Evolutionary conservation across 2,329 filamentous ascomycete genomes (phyloP), one percentile per base, ranked within the genome.

Genomic region (Alternaria ethzedia): DNA sequence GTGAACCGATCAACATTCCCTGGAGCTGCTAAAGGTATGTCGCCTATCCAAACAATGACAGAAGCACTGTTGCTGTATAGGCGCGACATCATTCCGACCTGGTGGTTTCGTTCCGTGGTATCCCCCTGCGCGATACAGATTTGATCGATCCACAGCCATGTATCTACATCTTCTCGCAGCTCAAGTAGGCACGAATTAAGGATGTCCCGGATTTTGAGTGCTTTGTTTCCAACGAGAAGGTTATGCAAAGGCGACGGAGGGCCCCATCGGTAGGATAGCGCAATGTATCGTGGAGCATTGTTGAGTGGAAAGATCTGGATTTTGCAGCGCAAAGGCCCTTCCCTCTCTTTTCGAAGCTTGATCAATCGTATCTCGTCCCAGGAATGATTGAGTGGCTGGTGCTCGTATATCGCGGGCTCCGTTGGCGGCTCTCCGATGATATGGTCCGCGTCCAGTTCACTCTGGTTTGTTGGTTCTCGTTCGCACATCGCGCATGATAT

Each of bases 1-100:
- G 9, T 41, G 15, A 41, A 41, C 0, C 15, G 15, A 41, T 41
- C 36, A 17, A 17, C 5, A 1, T 41, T 2, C 1, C 5, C 8
- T 0, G n/a, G 9, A 0, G 0, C 0, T 1, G 36, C 4, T 17
- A 17, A 0, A 1, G 36, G 36, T 2, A 41, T 0, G 4, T 41
- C 36, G 5, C 36, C 9, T 6, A 41, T 8, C 36, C 36, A 41
- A 2, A 6, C 1, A 0, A 41, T 41, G 9, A 41, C 9, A 17
- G 36, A 41, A 3, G 36, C 0, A 1, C 0, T 2, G 36, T 1
- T 6, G 36, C 36, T 41, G 9, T 41, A 41, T 4, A 41, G 10
- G 11, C 15, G 36, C 5, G 36, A 41, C 36, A 41, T 41, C 36
- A 41, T 41, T 5, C 9, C n/a, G 36, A 41, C 36, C 36, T 41